phyloP scores from a whole-genome alignment of 345 rosid genomes.

The Corchorus olitorius region DNA sequence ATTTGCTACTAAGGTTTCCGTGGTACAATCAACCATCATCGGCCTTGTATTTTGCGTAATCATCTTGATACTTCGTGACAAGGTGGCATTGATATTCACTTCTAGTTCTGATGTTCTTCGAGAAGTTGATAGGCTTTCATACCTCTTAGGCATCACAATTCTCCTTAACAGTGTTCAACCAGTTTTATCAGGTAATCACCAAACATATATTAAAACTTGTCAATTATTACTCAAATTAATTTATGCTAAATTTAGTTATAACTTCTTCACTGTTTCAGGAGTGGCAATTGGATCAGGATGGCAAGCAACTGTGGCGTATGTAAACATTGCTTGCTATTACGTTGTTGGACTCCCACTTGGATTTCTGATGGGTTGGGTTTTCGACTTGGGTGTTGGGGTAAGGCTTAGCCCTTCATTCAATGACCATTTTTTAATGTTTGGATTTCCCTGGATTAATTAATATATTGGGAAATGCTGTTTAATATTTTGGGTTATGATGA shows the following conservation, averaged over 20 bases:
- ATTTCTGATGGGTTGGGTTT: constrained; percentile 62
- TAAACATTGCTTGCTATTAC: constrained; percentile 77
- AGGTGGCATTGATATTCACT: constrained; percentile 41
- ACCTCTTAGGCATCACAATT: constrained; percentile 37
- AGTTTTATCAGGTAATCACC: constrained; percentile 43
- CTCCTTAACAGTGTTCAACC: constrained; percentile 56
- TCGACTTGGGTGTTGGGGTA: constrained; percentile 64
- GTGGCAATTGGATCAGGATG: constrained; percentile 91
- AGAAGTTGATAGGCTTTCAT: constrained; percentile 35
- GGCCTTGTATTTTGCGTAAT: constrained; percentile 38
- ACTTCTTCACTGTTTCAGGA: constrained; percentile 37
- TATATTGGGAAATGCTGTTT: no score
- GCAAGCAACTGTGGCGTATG: constrained; percentile 69
- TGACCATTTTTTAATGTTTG: background rate
- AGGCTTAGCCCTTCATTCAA: background rate
- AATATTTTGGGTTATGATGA: background rate
- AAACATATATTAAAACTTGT: no score
- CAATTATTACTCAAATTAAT: background rate
- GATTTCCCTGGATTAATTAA: no score
- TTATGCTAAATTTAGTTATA: background rate
- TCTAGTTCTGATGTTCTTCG: constrained; percentile 35
- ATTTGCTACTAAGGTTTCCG: constrained; percentile 38
- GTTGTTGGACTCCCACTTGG: constrained; percentile 74
- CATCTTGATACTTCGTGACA: constrained; percentile 29
- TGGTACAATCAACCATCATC: constrained; percentile 37